These are phyloP conservation scores for Phytophthora europaea DNA, from an alignment of 352 stramenopile species.

Conservation along the genomic window DNA sequence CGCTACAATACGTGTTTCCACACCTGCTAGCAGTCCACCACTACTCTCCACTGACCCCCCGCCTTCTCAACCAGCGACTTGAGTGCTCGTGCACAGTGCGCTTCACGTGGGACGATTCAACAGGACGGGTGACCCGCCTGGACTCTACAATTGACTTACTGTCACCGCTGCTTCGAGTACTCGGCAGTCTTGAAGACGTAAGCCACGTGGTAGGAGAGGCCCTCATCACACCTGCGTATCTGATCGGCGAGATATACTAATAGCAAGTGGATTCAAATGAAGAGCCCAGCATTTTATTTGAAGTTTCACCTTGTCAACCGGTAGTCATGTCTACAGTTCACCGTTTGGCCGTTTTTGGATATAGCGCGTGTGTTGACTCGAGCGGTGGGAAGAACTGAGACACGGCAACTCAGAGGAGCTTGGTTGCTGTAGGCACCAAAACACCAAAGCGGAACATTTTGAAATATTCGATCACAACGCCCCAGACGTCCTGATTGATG, in stretches of 20 bases:
- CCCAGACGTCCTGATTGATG: background rate
- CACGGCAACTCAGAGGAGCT: background rate
- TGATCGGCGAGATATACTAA: conserved; percentile 12
- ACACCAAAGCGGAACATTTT: background rate
- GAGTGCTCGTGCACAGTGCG: conserved; percentile 8
- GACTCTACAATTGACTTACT: conserved; percentile 25
- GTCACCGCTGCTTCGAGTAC: conserved; percentile 13
- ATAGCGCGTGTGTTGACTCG: background rate
- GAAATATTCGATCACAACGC: background rate
- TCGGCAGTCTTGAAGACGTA: conserved; percentile 28
- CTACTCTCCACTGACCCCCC: background rate
- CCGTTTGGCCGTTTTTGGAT: too few species aligned
- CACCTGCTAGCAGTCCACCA: conserved; percentile 9
- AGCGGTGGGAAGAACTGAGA: too few species aligned
- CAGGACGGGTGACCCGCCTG: conserved; percentile 7
- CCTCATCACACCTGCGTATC: conserved; percentile 17
- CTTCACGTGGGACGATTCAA: conserved; percentile 24
- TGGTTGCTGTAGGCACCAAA: background rate
- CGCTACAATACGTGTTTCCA: conserved; percentile 22
- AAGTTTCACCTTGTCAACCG: background rate
- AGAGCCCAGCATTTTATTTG: background rate
- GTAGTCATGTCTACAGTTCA: too few species aligned
- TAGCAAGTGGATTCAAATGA: background rate
- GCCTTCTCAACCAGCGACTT: conserved; percentile 18
- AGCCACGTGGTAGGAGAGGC: conserved; percentile 21